Percentiles rank a stretch among this genome's conserved stretches.
phyloP scores from a whole-genome alignment of 225 moss, liverwort and hornwort species.

The Pseudoscleropodium purum region DNA sequence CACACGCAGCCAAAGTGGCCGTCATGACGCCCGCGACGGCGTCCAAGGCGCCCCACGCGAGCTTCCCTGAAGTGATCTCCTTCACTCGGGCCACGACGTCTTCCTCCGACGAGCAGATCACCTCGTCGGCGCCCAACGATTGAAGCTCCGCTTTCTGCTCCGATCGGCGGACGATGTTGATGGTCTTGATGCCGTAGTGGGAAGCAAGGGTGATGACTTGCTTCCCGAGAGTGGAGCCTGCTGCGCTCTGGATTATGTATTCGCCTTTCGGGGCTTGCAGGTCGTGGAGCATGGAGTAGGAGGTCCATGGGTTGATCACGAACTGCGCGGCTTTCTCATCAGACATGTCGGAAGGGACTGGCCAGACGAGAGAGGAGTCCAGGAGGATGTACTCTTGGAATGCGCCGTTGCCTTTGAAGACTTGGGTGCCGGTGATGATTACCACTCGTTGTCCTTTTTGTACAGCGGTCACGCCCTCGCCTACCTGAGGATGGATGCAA shows the following conservation, averaged over 20 bases:
- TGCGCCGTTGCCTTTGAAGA: not conserved
- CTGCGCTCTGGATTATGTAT: not conserved
- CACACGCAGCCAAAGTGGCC: not conserved
- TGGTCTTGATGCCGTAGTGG: not conserved
- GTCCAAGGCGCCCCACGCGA: not conserved
- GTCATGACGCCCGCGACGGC: not conserved
- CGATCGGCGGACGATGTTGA: not conserved
- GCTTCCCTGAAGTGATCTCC: not conserved
- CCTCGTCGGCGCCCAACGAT: not conserved
- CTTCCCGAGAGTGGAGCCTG: not conserved
- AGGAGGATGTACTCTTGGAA: slow-evolving; percentile 5
- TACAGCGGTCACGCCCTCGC: not conserved
- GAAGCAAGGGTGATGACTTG: not conserved
- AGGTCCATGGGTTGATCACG: not conserved
- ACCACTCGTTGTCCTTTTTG: not conserved
- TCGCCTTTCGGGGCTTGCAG: not conserved
- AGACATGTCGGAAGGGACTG: not conserved
- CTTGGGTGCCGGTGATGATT: not conserved
- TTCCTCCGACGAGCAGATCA: not conserved
- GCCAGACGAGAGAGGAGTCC: not conserved
- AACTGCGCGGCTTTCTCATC: slow-evolving; percentile 1
- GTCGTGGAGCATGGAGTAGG: not conserved
- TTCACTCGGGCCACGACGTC: not conserved
- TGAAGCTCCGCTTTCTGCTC: not conserved
- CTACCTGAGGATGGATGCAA: not conserved